Percentiles rank a stretch among this genome's conserved stretches.
phyloP scores from a whole-genome alignment of 1,284 basidiomycete species.

The Polyporus tsugae region DNA sequence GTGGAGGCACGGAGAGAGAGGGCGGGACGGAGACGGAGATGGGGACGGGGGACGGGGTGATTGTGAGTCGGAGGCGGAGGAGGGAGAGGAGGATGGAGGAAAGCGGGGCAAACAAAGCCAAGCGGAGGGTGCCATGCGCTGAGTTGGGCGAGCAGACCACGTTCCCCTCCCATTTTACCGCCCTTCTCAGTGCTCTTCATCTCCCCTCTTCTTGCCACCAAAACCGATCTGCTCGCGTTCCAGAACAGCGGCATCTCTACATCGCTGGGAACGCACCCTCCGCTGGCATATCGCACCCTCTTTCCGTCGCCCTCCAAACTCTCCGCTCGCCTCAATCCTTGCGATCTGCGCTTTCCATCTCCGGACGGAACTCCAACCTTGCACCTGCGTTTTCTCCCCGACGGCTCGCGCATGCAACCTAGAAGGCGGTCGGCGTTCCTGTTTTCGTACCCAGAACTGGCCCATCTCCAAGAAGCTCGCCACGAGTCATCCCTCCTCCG shows the following conservation, averaged over 20 bases:
- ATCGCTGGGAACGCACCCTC: constrained; percentile 25
- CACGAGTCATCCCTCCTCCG: constrained; percentile 20
- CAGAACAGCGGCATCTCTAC: constrained; percentile 30
- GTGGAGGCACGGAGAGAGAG: constrained; percentile 22
- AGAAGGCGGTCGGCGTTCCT: constrained; percentile 21
- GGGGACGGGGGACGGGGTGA: constrained; percentile 34
- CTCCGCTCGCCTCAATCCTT: constrained; percentile 8
- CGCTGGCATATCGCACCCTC: constrained; percentile 27
- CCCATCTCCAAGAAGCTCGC: constrained; percentile 24
- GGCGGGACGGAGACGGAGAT: constrained; percentile 29
- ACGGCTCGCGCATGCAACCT: constrained; percentile 20
- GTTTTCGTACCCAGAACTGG: constrained; percentile 12
- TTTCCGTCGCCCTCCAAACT: constrained; percentile 14
- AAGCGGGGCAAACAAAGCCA: constrained; percentile 39
- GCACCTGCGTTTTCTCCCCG: constrained; percentile 14
- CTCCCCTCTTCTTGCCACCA: constrained; percentile 18
- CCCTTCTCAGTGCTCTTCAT: constrained; percentile 15
- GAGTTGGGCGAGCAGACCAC: constrained; percentile 21
- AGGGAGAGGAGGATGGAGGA: constrained; percentile 24
- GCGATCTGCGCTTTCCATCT: constrained; percentile 31
- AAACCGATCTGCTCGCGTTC: constrained; percentile 23
- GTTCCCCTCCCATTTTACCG: constrained; percentile 25
- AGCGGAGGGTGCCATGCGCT: constrained; percentile 34
- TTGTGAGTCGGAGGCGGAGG: constrained; percentile 23
- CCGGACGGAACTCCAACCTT: constrained; percentile 20